Conservation (phyloP, 306 rosid species). For the Amphicarpaea edgeworthii region DNA sequence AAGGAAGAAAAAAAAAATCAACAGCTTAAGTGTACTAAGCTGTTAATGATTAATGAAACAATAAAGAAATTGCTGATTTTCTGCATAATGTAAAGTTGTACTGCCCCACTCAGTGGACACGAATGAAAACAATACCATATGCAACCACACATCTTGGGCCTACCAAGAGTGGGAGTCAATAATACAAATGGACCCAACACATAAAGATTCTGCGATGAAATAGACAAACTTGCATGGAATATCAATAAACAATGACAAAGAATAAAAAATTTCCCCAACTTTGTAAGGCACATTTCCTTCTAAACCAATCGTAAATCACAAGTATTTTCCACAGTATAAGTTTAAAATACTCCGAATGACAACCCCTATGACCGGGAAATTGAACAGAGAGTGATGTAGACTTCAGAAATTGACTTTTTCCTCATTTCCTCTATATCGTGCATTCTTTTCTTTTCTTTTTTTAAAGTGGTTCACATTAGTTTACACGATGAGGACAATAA, state of each 20-base stretch:
- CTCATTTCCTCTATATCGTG: background rate
- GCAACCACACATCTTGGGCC: slow-evolving; percentile 71
- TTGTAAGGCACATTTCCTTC: slow-evolving; percentile 7
- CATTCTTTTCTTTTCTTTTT: too few species aligned
- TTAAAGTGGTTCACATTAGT: slow-evolving; percentile 47
- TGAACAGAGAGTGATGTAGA: slow-evolving; percentile 42
- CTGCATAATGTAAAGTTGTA: slow-evolving; percentile 46
- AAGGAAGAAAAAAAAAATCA: background rate
- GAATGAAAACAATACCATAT: slow-evolving; percentile 52
- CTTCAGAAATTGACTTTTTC: slow-evolving; percentile 43
- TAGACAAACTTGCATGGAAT: slow-evolving; percentile 48
- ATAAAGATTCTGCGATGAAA: slow-evolving; percentile 56
- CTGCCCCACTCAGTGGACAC: slow-evolving; percentile 57
- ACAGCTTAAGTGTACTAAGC: slow-evolving; percentile 34
- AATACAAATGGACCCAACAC: slow-evolving; percentile 63
- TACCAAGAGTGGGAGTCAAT: slow-evolving; percentile 62
- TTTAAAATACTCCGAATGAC: slow-evolving; percentile 32
- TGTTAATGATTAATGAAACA: slow-evolving; percentile 24
- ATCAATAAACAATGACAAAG: slow-evolving; percentile 30
- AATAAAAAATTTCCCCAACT: slow-evolving; percentile 17
- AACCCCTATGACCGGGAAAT: slow-evolving; percentile 41
- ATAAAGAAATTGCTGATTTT: slow-evolving; percentile 43
- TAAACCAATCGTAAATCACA: slow-evolving; percentile 19
- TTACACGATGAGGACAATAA: slow-evolving; percentile 54
- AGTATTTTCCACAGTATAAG: slow-evolving; percentile 26